Conservation (phyloP, 768 basidiomycete species). For the Rhodotorula babjevae region DNA sequence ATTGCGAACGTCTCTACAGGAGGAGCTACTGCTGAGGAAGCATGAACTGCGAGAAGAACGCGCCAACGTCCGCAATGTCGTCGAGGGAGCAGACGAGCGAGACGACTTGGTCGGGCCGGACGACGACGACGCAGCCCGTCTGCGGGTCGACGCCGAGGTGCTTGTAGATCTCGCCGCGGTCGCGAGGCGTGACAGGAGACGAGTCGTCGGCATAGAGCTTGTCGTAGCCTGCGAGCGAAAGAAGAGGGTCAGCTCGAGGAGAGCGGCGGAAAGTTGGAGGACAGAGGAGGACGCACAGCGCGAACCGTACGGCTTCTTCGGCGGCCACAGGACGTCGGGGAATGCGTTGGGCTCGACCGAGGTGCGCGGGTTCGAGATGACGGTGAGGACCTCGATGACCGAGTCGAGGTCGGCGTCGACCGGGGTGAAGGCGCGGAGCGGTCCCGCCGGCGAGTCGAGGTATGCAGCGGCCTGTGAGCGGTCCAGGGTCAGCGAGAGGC, state of each 20-base stretch:
- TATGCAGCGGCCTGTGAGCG: constrained; percentile 44
- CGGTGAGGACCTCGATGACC: constrained; percentile 47
- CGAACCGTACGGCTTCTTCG: constrained; percentile 12
- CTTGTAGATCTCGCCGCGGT: constrained; percentile 22
- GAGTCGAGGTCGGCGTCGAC: constrained; percentile 40
- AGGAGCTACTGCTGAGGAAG: background rate
- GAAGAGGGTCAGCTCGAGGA: too few relatives aligned
- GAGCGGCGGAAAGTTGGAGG: background rate
- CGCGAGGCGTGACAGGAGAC: background rate
- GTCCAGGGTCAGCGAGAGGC: background rate
- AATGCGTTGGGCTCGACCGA: constrained; percentile 13
- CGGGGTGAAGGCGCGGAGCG: constrained; percentile 47
- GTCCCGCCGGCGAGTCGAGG: constrained; percentile 43
- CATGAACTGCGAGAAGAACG: background rate
- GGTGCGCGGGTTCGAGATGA: constrained; percentile 25
- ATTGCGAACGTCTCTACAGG: background rate
- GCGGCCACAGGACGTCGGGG: constrained; percentile 23
- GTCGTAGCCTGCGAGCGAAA: constrained; percentile 5
- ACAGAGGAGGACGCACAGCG: constrained; percentile 9
- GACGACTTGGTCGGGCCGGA: constrained; percentile 33
- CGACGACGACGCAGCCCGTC: constrained; percentile 17
- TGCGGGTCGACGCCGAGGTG: constrained; percentile 18
- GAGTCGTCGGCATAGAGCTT: constrained; percentile 27
- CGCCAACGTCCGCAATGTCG: constrained; percentile 8
- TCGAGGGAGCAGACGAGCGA: constrained; percentile 10